A percentile compares a stretch with the other conserved stretches of the same genome.
Evolutionary conservation across 805 yeast genomes (phyloP).

Genomic region (Tetrapisispora taiwanensis): DNA sequence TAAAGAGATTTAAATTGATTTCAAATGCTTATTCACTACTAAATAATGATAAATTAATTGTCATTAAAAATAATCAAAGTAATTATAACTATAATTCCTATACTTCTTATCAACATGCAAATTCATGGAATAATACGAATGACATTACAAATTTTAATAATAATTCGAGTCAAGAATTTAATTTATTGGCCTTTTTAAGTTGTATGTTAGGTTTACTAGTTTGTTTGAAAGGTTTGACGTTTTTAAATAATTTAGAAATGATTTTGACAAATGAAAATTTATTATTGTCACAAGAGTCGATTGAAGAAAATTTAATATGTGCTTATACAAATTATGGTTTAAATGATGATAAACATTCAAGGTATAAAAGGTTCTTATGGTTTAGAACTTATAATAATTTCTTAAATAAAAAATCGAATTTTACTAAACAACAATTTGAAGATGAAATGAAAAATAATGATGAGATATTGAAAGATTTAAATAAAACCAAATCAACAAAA

Average conservation of each 20-base stretch:
- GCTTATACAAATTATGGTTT: constrained; percentile 44
- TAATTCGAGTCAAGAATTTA: constrained; percentile 28
- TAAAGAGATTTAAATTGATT: constrained; percentile 40
- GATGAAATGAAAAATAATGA: constrained; percentile 55
- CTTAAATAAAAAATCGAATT: constrained; percentile 1
- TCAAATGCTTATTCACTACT: constrained; percentile 52
- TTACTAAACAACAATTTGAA: constrained; percentile 26
- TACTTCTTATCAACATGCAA: constrained; percentile 47
- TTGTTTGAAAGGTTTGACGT: constrained; percentile 34
- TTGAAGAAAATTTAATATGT: constrained; percentile 32
- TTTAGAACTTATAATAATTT: constrained; percentile 35
- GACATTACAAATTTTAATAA: constrained; percentile 11
- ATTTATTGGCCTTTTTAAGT: constrained; percentile 32
- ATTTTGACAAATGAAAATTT: constrained; percentile 19
- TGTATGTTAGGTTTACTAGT: constrained; percentile 32
- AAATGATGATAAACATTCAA: constrained; percentile 39
- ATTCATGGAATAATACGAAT: constrained; percentile 55
- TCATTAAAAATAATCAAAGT: too few species aligned
- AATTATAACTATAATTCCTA: constrained; percentile 20
- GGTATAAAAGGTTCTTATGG: constrained; percentile 51
- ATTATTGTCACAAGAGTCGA: constrained; percentile 27
- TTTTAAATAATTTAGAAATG: constrained; percentile 32
- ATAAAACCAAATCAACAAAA: constrained; percentile 2
- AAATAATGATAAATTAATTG: constrained; percentile 29
- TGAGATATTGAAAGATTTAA: constrained; percentile 49